Evolutionary conservation across 1,284 basidiomycete species (phyloP).

Genomic region (Ceratobasidium sp.): DNA sequence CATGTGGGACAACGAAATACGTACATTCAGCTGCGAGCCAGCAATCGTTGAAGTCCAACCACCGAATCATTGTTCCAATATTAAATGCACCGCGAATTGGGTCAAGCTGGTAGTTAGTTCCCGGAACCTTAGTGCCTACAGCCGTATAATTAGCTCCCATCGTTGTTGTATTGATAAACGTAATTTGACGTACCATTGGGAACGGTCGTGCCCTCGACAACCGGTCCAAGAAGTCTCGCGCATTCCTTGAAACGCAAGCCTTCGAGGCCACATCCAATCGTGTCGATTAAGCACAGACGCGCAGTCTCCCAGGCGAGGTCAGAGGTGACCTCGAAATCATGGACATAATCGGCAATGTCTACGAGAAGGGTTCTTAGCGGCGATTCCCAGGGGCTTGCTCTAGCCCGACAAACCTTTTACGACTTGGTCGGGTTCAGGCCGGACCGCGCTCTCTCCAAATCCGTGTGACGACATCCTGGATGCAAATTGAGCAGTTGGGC

Average conservation of each 20-base stretch:
- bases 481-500: conserved; percentile 16
- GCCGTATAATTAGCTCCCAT: conserved; percentile 18
- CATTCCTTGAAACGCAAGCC: conserved; percentile 82
- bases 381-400: background rate
- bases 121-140: conserved; percentile 82
- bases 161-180: background rate
- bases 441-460: conserved; percentile 71
- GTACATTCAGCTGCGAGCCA: conserved; percentile 88
- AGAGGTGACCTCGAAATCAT: conserved; percentile 78
- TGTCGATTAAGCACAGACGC: conserved; percentile 86
- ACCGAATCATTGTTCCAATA: conserved; percentile 91
- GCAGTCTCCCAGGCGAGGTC: conserved; percentile 85
- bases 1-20: conserved; percentile 43
- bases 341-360: conserved; percentile 89
- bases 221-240: conserved; percentile 79
- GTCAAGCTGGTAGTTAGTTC: conserved; percentile 91
- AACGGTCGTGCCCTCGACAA: conserved; percentile 85
- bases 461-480: conserved; percentile 26
- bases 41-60: conserved; percentile 93
- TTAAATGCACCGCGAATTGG: conserved; percentile 95
- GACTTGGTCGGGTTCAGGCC: conserved; percentile 82
- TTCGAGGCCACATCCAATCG: conserved; percentile 87
- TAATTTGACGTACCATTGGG: conserved; percentile 71
- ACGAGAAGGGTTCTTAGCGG: background rate
- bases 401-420: conserved; percentile 55